Conservation (phyloP, 2,329 filamentous ascomycete genomes). For the Pseudogymnoascus sp. region DNA sequence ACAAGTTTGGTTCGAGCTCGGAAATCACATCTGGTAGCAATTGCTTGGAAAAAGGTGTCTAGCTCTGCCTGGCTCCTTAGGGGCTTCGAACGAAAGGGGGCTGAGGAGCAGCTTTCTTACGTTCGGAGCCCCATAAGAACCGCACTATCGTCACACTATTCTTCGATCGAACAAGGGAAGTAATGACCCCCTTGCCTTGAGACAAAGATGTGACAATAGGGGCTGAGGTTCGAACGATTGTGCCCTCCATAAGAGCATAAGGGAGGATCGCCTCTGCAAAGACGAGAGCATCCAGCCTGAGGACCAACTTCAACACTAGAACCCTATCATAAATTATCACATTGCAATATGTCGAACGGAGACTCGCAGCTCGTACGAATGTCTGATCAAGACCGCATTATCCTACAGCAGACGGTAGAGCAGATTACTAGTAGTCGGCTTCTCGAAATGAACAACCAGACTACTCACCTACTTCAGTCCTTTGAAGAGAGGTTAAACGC, state of each 20-base stretch:
- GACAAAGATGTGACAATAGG: not conserved
- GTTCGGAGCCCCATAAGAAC: not conserved
- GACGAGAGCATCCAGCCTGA: not conserved
- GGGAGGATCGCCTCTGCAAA: not conserved
- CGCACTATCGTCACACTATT: not conserved
- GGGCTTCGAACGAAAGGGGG: not conserved
- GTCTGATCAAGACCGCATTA: not conserved
- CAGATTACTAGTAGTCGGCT: not conserved
- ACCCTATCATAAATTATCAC: not conserved
- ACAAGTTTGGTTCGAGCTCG: not conserved
- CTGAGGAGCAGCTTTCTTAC: not conserved
- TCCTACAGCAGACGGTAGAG: not conserved
- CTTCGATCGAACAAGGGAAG: not conserved
- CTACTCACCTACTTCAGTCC: not conserved
- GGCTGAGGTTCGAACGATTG: not conserved
- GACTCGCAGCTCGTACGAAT: not conserved
- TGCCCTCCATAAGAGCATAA: not conserved
- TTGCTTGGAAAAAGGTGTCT: not conserved
- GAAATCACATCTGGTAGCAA: not conserved
- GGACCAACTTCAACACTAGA: not conserved
- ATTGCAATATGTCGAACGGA: not conserved
- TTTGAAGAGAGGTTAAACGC: not conserved
- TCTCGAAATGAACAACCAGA: not conserved
- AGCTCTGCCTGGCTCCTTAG: not conserved
- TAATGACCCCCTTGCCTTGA: not conserved